A percentile compares a stretch with the other conserved stretches of the same genome.
Evolutionary conservation across 164 flowering plant species (phyloP).

Genomic region (Magnolia kwangsiensis): DNA sequence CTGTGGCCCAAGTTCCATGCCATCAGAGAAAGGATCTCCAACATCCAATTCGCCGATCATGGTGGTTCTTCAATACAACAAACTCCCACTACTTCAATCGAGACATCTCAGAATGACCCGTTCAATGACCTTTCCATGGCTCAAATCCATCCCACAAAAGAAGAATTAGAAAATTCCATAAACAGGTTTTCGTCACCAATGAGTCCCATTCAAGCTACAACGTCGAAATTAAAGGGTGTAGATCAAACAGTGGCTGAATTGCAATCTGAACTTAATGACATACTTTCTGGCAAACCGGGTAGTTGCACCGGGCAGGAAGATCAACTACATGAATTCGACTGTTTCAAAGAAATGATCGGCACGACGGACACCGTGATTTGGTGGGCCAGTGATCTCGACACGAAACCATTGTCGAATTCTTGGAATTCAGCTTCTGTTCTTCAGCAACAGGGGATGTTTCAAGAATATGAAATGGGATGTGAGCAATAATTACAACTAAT

Average conservation of each 20-base stretch:
- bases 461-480: slow-evolving; percentile 43
- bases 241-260: slow-evolving; percentile 22
- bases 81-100: slow-evolving; percentile 15
- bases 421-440: slow-evolving; percentile 50
- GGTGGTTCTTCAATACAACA: slow-evolving; percentile 14
- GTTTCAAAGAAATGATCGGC: slow-evolving; percentile 41
- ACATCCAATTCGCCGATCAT: slow-evolving; percentile 11
- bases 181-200: slow-evolving; percentile 17
- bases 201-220: slow-evolving; percentile 1
- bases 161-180: slow-evolving; percentile 23
- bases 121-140: slow-evolving; percentile 11
- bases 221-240: slow-evolving; percentile 6
- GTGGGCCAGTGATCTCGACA: slow-evolving; percentile 41
- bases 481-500: slow-evolving; percentile 18
- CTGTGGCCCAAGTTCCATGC: slow-evolving; percentile 64
- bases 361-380: slow-evolving; percentile 36
- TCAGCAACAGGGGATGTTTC: slow-evolving; percentile 42
- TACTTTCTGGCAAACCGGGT: slow-evolving; percentile 27
- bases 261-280: slow-evolving; percentile 43
- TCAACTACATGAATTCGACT: slow-evolving; percentile 37
- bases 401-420: slow-evolving; percentile 49
- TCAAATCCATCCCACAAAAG: slow-evolving; percentile 11
- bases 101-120: slow-evolving; percentile 7
- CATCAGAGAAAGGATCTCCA: slow-evolving; percentile 33
- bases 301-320: slow-evolving; percentile 18